Conservation (phyloP, 208 protist species). For the Herpetomonas muscarum region DNA sequence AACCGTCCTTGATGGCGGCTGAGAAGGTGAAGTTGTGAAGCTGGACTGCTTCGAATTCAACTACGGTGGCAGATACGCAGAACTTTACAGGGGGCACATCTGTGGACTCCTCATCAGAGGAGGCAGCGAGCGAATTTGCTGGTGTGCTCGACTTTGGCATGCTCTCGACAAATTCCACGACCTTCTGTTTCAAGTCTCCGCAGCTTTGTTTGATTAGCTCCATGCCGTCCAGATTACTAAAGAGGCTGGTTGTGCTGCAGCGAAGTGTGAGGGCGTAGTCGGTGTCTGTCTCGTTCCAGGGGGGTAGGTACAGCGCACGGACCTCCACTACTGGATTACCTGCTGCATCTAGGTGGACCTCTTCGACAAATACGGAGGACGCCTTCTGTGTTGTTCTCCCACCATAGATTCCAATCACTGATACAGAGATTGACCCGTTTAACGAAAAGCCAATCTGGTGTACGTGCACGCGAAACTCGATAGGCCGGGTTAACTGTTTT, state of each 20-base stretch:
- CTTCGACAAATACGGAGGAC: too few relatives aligned
- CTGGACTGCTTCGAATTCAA: slow-evolving; percentile 1
- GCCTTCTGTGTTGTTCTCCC: too few relatives aligned
- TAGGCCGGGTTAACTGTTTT: too few relatives aligned
- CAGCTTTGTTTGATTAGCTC: slow-evolving; percentile 19
- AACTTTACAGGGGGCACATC: neutral
- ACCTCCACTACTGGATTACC: neutral
- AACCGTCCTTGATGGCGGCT: slow-evolving; percentile 20
- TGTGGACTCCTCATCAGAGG: neutral
- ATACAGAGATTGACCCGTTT: too few relatives aligned
- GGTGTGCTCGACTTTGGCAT: too few relatives aligned
- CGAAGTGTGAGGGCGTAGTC: neutral
- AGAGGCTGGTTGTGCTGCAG: neutral
- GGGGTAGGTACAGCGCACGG: neutral
- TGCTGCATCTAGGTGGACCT: too few relatives aligned
- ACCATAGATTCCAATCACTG: too few relatives aligned
- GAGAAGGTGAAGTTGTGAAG: slow-evolving; percentile 8
- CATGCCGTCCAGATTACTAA: slow-evolving; percentile 19
- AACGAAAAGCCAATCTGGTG: too few relatives aligned
- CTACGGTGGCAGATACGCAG: slow-evolving; percentile 1
- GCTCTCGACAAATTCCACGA: neutral
- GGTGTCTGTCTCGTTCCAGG: neutral
- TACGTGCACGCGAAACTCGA: too few relatives aligned
- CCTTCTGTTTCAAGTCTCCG: neutral
- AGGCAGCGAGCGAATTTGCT: too few relatives aligned